These are phyloP conservation scores for Talaromyces atroroseus DNA, from an alignment of 2,329 filamentous ascomycete species.

Conservation along the genomic window DNA sequence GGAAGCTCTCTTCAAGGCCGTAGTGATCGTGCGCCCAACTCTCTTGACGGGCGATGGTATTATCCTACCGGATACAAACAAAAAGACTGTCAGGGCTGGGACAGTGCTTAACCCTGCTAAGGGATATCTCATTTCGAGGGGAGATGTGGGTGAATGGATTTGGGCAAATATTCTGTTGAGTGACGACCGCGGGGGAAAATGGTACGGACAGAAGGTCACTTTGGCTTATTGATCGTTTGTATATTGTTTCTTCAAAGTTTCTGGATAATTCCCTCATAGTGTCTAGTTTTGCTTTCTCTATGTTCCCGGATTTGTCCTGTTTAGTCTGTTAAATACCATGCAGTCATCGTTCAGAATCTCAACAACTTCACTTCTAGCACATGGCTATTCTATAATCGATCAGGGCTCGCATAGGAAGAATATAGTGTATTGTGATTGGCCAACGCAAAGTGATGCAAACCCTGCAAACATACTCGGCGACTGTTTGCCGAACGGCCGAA, in stretches of 20 bases:
- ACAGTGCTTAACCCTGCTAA: slow-evolving; percentile 24
- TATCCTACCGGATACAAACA: slow-evolving; percentile 22
- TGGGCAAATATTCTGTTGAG: slow-evolving; percentile 23
- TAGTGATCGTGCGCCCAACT: slow-evolving; percentile 30
- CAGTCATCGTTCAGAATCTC: too few species aligned
- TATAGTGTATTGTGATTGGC: background rate
- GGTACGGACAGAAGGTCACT: slow-evolving; percentile 20
- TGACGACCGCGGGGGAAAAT: slow-evolving; percentile 15
- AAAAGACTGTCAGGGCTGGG: slow-evolving; percentile 23
- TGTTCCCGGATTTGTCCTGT: too few species aligned
- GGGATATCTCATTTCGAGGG: slow-evolving; percentile 31
- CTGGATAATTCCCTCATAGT: background rate
- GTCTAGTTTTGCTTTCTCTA: too few species aligned
- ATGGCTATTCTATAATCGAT: too few species aligned
- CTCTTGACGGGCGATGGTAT: slow-evolving; percentile 25
- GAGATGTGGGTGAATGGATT: slow-evolving; percentile 33
- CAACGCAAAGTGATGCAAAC: background rate
- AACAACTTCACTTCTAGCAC: too few species aligned
- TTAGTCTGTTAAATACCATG: background rate
- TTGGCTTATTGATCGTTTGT: slow-evolving; percentile 15
- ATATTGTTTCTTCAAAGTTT: background rate
- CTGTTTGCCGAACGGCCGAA: background rate
- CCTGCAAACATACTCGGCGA: background rate
- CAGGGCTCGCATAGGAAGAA: too few species aligned
- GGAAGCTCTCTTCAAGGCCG: slow-evolving; percentile 16